Percentiles rank a stretch among this genome's conserved stretches.
Conservation (phyloP, 345 rosid genomes). For the Linum tenue region DNA sequence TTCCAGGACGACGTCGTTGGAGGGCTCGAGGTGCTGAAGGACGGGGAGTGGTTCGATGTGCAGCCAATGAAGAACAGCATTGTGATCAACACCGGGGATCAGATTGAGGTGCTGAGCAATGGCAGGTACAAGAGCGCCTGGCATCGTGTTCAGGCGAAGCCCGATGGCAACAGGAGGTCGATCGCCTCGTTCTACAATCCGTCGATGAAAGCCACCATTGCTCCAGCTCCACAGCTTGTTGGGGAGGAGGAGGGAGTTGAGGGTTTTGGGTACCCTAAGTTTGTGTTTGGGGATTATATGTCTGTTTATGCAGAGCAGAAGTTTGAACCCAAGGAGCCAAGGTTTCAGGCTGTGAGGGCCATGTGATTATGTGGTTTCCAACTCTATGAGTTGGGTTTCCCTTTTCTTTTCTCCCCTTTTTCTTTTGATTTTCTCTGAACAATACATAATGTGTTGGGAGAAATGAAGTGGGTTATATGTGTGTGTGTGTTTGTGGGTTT, state of each 20-base stretch:
- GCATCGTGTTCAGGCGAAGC: slow-evolving; percentile 71
- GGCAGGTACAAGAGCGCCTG: slow-evolving; percentile 83
- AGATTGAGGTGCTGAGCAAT: slow-evolving; percentile 89
- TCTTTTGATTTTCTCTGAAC: too few relatives aligned
- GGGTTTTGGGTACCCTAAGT: slow-evolving; percentile 46
- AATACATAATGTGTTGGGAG: too few relatives aligned
- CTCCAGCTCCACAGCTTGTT: slow-evolving; percentile 53
- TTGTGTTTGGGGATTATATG: slow-evolving; percentile 88
- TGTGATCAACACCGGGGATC: slow-evolving; percentile 90
- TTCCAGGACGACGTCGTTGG: slow-evolving; percentile 88
- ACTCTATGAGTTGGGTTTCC: too few relatives aligned
- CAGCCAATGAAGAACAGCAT: slow-evolving; percentile 78
- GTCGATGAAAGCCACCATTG: slow-evolving; percentile 65
- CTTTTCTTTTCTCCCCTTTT: too few relatives aligned
- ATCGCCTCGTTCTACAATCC: slow-evolving; percentile 91
- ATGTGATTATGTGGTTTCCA: neutral
- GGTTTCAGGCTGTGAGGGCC: slow-evolving; percentile 71
- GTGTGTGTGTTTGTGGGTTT: too few relatives aligned
- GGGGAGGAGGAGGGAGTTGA: slow-evolving; percentile 30
- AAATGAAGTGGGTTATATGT: too few relatives aligned
- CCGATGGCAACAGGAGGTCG: slow-evolving; percentile 79
- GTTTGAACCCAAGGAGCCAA: slow-evolving; percentile 83
- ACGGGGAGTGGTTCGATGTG: slow-evolving; percentile 70
- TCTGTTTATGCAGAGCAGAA: slow-evolving; percentile 63
- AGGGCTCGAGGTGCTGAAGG: slow-evolving; percentile 93